Evolutionary conservation across 2,329 filamentous ascomycete species (phyloP).

Genomic region (Teratosphaeria pseudoeucalypti): DNA sequence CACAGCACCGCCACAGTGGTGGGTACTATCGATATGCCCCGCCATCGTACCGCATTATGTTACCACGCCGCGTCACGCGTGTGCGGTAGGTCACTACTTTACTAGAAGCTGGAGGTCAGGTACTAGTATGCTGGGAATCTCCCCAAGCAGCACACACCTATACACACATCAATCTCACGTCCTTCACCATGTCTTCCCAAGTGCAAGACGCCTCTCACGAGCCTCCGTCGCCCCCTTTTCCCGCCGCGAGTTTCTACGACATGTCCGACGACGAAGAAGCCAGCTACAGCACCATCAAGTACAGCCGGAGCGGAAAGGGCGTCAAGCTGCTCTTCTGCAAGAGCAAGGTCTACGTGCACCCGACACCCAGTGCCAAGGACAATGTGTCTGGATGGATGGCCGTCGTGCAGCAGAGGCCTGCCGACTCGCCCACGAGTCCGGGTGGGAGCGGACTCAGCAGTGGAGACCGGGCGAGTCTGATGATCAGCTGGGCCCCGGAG

Average conservation of each 20-base stretch:
- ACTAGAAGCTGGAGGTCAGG: no score
- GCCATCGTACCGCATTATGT: background rate
- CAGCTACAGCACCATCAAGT: conserved; percentile 87
- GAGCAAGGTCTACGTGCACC: conserved; percentile 98
- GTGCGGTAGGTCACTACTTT: background rate
- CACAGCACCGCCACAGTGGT: background rate
- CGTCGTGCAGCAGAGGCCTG: conserved; percentile 75
- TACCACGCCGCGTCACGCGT: background rate
- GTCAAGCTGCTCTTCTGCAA: conserved; percentile 94
- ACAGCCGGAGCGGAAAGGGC: conserved; percentile 63
- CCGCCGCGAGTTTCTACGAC: conserved; percentile 83
- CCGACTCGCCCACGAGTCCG: conserved; percentile 14
- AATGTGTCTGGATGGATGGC: conserved; percentile 93
- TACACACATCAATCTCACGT: background rate
- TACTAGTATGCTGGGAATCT: background rate
- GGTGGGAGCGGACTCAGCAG: conserved; percentile 1
- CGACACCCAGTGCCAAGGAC: conserved; percentile 83
- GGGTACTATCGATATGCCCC: no score
- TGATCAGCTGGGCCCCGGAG: conserved; percentile 91
- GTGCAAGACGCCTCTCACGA: conserved; percentile 4
- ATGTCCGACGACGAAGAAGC: conserved; percentile 94
- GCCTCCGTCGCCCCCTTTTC: conserved; percentile 48
- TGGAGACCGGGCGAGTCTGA: conserved; percentile 56
- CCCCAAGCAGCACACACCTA: background rate
- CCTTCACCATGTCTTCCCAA: background rate